These are phyloP conservation scores for Saccharomycopsis microspora DNA, from an alignment of 805 yeast species.

Conservation along the genomic window DNA sequence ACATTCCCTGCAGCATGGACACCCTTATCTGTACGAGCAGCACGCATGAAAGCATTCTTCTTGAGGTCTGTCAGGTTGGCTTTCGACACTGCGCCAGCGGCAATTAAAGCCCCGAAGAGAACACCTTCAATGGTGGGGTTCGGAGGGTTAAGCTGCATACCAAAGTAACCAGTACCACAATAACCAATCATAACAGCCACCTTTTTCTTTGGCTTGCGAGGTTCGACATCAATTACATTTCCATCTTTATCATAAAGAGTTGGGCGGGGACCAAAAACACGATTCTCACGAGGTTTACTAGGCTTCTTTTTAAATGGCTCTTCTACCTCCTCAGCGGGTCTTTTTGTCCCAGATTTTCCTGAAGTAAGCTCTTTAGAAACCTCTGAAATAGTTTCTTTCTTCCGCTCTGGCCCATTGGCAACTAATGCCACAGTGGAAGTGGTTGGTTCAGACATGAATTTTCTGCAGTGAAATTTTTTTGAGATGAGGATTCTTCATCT, in stretches of 20 bases:
- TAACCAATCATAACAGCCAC: constrained; percentile 88
- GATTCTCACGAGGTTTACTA: too few relatives aligned
- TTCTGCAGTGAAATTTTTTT: too few relatives aligned
- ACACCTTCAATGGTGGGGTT: constrained; percentile 86
- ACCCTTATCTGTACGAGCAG: constrained; percentile 88
- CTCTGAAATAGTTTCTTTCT: too few relatives aligned
- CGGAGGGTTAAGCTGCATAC: constrained; percentile 90
- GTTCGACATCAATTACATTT: constrained; percentile 43
- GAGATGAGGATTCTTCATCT: too few relatives aligned
- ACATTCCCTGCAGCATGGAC: constrained; percentile 97
- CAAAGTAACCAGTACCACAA: constrained; percentile 94
- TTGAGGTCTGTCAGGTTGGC: constrained; percentile 84
- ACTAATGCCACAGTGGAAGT: too few relatives aligned
- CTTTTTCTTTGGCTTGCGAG: constrained; percentile 72
- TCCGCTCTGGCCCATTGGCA: too few relatives aligned
- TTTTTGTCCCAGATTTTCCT: too few relatives aligned
- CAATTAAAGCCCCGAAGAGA: constrained; percentile 67
- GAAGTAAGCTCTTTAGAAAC: too few relatives aligned
- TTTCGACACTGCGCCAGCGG: constrained; percentile 79
- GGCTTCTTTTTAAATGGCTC: too few relatives aligned
- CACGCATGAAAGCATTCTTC: constrained; percentile 78
- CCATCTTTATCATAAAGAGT: constrained; percentile 46
- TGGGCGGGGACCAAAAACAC: constrained; percentile 8
- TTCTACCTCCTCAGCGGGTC: too few relatives aligned
- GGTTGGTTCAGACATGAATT: too few relatives aligned